A percentile compares a stretch with the other conserved stretches of the same genome.
Evolutionary conservation across 768 basidiomycete species (phyloP).

Genomic region (Termitomyces sp.): DNA sequence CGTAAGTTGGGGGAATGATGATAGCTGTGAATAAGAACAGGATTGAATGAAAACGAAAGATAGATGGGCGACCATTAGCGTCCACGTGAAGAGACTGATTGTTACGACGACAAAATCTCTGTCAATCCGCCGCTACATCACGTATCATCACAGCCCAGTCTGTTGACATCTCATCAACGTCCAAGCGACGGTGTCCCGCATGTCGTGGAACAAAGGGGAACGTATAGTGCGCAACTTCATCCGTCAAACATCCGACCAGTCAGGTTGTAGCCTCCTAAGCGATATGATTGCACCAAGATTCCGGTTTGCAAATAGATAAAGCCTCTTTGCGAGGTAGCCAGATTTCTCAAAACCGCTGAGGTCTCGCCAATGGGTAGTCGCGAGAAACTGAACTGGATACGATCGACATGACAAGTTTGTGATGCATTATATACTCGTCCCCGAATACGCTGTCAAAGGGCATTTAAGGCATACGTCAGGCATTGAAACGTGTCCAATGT

Average conservation of each 20-base stretch:
- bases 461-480: not conserved
- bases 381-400: not conserved
- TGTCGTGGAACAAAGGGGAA: not conserved
- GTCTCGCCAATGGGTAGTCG: not conserved
- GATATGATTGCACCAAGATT: not conserved
- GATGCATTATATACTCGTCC: not conserved
- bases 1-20: not conserved
- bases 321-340: not conserved
- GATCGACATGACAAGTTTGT: not conserved
- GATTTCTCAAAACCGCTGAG: not conserved
- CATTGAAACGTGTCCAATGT: not conserved
- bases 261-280: not conserved
- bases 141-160: not conserved
- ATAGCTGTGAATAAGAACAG: not conserved
- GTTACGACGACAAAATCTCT: not conserved
- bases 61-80: not conserved
- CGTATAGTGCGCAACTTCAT: not conserved
- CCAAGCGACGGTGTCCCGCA: not conserved
- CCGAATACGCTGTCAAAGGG: not conserved
- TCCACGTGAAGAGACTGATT: not conserved
- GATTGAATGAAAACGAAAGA: not conserved
- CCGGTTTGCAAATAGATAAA: not conserved
- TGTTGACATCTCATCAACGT: not conserved
- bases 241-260: not conserved
- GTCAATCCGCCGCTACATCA: not conserved